These are phyloP conservation scores for Pneumocystis sp. DNA, from an alignment of 1,139 yeast species.

Conservation along the genomic window DNA sequence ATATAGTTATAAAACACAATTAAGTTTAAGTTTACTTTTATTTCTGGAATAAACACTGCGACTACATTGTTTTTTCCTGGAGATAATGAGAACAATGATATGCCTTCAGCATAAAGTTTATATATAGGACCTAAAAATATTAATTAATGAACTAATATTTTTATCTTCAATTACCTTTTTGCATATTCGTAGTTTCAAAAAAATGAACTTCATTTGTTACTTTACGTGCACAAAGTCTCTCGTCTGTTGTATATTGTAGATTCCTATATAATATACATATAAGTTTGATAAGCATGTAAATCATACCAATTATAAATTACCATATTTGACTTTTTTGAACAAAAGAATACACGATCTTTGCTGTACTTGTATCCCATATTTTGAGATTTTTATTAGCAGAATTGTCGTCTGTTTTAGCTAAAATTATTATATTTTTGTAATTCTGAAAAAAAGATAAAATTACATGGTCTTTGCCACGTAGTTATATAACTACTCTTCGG, in stretches of 20 bases:
- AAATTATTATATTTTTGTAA: background rate
- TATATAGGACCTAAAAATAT: conserved; percentile 18
- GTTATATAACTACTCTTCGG: conserved; percentile 75
- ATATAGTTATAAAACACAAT: background rate
- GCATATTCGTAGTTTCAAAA: conserved; percentile 41
- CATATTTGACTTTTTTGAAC: conserved; percentile 60
- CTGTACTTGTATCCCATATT: conserved; percentile 43
- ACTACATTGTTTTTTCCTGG: conserved; percentile 89
- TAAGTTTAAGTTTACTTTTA: conserved; percentile 25
- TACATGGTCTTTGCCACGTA: conserved; percentile 76
- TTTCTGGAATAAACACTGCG: conserved; percentile 81
- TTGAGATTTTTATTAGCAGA: conserved; percentile 46
- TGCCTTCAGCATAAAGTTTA: conserved; percentile 47
- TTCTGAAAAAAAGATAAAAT: conserved; percentile 15
- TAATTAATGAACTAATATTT: background rate
- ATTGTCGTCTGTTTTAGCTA: conserved; percentile 28
- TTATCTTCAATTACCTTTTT: conserved; percentile 32
- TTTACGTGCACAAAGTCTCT: conserved; percentile 51
- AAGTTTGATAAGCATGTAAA: background rate
- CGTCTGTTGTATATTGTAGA: conserved; percentile 74
- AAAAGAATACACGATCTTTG: conserved; percentile 47
- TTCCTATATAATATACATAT: conserved; percentile 41
- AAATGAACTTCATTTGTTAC: conserved; percentile 58
- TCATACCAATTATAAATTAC: conserved; percentile 21
- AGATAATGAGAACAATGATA: conserved; percentile 49